Percentiles rank a stretch among this genome's conserved stretches.
phyloP scores from a whole-genome alignment of 2,329 filamentous ascomycete genomes.

The Macrophomina phaseolina region DNA sequence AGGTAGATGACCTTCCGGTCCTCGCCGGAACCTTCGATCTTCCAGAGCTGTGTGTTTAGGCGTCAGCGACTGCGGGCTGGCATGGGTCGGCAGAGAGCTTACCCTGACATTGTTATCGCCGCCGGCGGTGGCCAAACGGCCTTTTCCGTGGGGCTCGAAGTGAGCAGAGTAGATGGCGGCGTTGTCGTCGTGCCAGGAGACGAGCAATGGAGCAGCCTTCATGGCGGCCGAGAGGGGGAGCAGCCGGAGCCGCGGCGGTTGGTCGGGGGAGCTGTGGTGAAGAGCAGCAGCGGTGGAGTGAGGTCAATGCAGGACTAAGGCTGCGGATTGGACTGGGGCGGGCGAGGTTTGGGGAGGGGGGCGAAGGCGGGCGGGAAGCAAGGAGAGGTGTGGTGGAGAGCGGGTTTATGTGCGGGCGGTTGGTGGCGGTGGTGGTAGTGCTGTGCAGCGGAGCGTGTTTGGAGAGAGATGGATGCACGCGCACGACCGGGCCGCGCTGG shows the following conservation, averaged over 20 bases:
- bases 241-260: conserved; percentile 15
- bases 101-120: conserved; percentile 96
- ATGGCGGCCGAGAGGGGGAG: conserved; percentile 56
- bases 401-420: conserved; percentile 7
- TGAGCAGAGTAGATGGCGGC: conserved; percentile 96
- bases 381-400: conserved; percentile 24
- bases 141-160: conserved; percentile 91
- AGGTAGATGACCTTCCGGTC: conserved; percentile 90
- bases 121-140: conserved; percentile 88
- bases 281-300: not conserved
- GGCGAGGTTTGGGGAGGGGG: not conserved
- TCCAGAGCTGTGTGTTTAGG: conserved; percentile 75
- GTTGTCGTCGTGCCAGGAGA: conserved; percentile 99
- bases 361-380: conserved; percentile 19
- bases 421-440: conserved; percentile 5
- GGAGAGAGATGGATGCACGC: not conserved
- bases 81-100: conserved; percentile 44
- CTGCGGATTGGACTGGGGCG: not conserved
- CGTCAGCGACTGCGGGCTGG: conserved; percentile 12
- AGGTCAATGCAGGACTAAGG: conserved; percentile 15
- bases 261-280: not conserved
- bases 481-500: conserved; percentile 14
- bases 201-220: conserved; percentile 95
- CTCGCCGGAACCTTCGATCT: conserved; percentile 81
- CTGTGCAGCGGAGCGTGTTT: conserved; percentile 16